A percentile compares a stretch with the other conserved stretches of the same genome.
These are phyloP conservation scores for Amesomyces nigricolor DNA, from an alignment of 2,329 filamentous ascomycete genomes.

Conservation along the genomic window DNA sequence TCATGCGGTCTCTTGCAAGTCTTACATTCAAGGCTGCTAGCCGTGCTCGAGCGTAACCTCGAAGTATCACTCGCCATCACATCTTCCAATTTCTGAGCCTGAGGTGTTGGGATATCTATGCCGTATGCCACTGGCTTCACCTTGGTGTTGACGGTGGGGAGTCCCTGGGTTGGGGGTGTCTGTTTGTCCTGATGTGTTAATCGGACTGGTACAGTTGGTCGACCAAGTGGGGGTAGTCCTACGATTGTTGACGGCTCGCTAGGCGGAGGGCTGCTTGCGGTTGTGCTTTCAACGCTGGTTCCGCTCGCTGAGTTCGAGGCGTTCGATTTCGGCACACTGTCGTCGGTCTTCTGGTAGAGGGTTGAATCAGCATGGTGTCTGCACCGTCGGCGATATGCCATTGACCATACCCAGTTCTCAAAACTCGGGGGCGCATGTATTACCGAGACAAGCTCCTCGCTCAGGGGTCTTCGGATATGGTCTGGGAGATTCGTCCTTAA, in stretches of 20 bases:
- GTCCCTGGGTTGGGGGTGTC: constrained; percentile 41
- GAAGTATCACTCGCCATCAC: constrained; percentile 50
- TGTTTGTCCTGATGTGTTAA: constrained; percentile 25
- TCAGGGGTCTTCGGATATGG: constrained; percentile 51
- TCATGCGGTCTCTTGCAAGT: background rate
- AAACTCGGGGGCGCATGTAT: constrained; percentile 88
- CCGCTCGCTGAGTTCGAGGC: constrained; percentile 23
- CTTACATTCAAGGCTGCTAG: constrained; percentile 73
- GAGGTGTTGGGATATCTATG: constrained; percentile 67
- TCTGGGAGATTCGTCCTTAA: constrained; percentile 54
- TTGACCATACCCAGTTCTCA: constrained; percentile 62
- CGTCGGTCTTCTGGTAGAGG: constrained; percentile 38
- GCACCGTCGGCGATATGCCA: constrained; percentile 20
- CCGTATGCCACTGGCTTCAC: constrained; percentile 62
- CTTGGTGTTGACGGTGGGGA: constrained; percentile 70
- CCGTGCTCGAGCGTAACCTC: constrained; percentile 58
- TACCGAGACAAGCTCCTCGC: constrained; percentile 79
- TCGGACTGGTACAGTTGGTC: background rate
- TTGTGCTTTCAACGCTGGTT: constrained; percentile 32
- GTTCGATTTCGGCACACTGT: constrained; percentile 26
- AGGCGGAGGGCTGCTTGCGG: constrained; percentile 32
- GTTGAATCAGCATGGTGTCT: constrained; percentile 12
- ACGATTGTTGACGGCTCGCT: constrained; percentile 36
- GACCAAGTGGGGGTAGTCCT: constrained; percentile 5
- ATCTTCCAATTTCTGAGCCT: constrained; percentile 76